Evolutionary conservation across 1,284 basidiomycete genomes (phyloP).

Genomic region (Coriolopsis trogii): DNA sequence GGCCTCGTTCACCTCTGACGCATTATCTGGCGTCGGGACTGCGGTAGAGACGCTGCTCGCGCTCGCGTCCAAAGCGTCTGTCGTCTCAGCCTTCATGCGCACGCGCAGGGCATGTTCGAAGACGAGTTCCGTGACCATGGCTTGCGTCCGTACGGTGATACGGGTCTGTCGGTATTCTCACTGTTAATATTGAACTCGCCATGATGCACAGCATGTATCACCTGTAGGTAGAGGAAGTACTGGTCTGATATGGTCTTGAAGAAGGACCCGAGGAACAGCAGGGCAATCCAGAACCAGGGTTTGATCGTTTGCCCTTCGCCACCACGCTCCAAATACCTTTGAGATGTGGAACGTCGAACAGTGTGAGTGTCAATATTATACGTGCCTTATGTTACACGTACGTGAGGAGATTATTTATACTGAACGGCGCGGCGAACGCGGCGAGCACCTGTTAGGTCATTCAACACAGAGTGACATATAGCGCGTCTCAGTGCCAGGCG

Average conservation of each 20-base stretch:
- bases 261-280: constrained; percentile 62
- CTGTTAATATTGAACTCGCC: background rate
- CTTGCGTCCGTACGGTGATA: constrained; percentile 46
- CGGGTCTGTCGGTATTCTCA: constrained; percentile 35
- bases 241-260: constrained; percentile 43
- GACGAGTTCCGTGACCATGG: constrained; percentile 55
- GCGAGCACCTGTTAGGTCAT: constrained; percentile 32
- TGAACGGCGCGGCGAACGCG: constrained; percentile 45
- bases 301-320: constrained; percentile 41
- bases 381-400: background rate
- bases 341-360: background rate
- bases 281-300: constrained; percentile 65
- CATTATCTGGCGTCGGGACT: too few species aligned
- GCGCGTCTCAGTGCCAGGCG: too few species aligned
- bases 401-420: constrained; percentile 41
- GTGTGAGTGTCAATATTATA: too few species aligned
- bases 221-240: constrained; percentile 41
- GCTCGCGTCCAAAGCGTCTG: constrained; percentile 12
- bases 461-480: too few species aligned
- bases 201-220: constrained; percentile 32
- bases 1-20: too few species aligned
- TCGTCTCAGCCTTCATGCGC: constrained; percentile 44
- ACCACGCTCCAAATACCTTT: constrained; percentile 46
- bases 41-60: constrained; percentile 30
- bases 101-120: constrained; percentile 60